Evolutionary conservation across 2,329 filamentous ascomycete genomes (phyloP).

Genomic region (Karstenula rhodostoma): DNA sequence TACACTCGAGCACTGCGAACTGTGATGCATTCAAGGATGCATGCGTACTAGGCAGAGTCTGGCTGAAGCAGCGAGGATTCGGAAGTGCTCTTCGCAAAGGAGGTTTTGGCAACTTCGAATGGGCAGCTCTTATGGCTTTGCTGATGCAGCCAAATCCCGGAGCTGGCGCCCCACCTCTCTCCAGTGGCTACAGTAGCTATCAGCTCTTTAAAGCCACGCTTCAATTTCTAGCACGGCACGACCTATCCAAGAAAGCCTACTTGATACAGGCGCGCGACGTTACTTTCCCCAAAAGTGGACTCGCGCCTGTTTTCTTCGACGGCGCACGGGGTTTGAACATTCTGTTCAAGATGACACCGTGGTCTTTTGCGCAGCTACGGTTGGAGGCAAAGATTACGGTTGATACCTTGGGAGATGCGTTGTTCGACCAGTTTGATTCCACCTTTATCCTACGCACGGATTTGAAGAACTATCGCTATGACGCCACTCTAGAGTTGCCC

Average conservation of each 20-base stretch:
- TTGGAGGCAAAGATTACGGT: conserved; percentile 79
- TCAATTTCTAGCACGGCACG: conserved; percentile 81
- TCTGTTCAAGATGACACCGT: conserved; percentile 87
- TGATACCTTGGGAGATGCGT: conserved; percentile 75
- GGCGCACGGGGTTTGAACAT: conserved; percentile 77
- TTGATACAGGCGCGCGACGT: conserved; percentile 53
- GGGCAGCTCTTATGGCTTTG: conserved; percentile 80
- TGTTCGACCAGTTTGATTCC: conserved; percentile 81
- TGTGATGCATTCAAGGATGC: conserved; percentile 81
- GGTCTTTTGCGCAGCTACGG: conserved; percentile 78
- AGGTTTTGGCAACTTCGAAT: conserved; percentile 94
- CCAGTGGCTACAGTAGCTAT: conserved; percentile 83
- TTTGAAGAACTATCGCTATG: conserved; percentile 62
- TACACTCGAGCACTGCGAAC: conserved; percentile 73
- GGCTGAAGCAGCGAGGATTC: conserved; percentile 89
- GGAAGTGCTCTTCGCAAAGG: conserved; percentile 73
- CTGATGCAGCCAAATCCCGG: conserved; percentile 80
- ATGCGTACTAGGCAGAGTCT: conserved; percentile 84
- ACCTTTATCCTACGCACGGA: conserved; percentile 76
- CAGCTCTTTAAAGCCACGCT: conserved; percentile 94
- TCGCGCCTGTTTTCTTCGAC: conserved; percentile 79
- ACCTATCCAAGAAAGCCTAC: conserved; percentile 74
- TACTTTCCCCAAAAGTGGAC: conserved; percentile 51
- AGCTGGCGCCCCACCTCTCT: conserved; percentile 75
- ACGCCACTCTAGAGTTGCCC: conserved; percentile 58